Percentiles rank a stretch among this genome's conserved stretches.
Conservation (phyloP, 495 filamentous ascomycete species). For the Cairneyella variabilis region DNA sequence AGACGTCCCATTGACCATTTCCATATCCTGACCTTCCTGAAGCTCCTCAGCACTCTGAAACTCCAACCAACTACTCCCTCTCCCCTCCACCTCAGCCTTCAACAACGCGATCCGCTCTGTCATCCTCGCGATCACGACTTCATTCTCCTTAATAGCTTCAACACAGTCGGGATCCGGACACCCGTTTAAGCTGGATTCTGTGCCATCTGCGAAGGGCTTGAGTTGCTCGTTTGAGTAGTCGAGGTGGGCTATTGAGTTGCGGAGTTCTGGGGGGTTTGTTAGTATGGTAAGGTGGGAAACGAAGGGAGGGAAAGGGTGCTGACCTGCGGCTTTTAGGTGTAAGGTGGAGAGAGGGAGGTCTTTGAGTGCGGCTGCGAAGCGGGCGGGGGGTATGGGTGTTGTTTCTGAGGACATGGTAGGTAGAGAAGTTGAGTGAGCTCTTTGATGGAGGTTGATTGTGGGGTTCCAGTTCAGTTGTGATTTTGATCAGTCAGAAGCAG, state of each 20-base stretch:
- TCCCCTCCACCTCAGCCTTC: constrained; percentile 67
- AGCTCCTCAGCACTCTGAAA: constrained; percentile 20
- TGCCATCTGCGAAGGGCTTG: constrained; percentile 48
- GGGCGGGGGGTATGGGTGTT: constrained; percentile 53
- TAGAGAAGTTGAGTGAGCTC: too few relatives aligned
- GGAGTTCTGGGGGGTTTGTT: constrained; percentile 49
- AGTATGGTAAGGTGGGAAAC: background rate
- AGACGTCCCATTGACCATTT: constrained; percentile 4
- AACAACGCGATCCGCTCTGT: constrained; percentile 64
- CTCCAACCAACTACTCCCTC: constrained; percentile 70
- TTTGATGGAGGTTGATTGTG: background rate
- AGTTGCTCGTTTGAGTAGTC: constrained; percentile 74
- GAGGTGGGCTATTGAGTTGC: constrained; percentile 79
- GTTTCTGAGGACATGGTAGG: constrained; percentile 19
- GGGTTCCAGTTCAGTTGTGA: too few relatives aligned
- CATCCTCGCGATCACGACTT: constrained; percentile 69
- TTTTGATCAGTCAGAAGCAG: too few relatives aligned
- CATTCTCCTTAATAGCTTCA: constrained; percentile 73
- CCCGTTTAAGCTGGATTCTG: constrained; percentile 35
- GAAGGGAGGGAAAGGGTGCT: background rate
- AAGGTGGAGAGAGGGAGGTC: constrained; percentile 68
- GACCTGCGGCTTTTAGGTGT: constrained; percentile 64
- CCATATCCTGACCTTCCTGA: background rate
- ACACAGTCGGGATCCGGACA: constrained; percentile 60
- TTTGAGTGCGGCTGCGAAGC: constrained; percentile 68